Base-by-base conservation (phyloP, 2,329 filamentous ascomycete species). In the Aspergillus brasiliensis region DNA sequence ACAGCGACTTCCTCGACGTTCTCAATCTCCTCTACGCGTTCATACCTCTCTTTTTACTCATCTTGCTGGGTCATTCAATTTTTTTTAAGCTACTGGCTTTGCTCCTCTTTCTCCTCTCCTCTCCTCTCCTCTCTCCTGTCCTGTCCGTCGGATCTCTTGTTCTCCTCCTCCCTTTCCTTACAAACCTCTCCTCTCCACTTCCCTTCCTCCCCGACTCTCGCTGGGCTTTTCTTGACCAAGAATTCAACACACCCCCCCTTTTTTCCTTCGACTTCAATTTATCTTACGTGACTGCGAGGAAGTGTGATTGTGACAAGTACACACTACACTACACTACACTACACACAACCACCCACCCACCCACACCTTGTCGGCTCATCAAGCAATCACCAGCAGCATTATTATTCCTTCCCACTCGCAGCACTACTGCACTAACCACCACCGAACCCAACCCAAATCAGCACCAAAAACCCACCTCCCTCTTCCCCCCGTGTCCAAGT, bases 111-210 rank as follows among this genome's bases (percentile, higher is more conserved):
- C 56, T 51, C 59, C 34, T 49, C 37, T 58, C 55, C 55, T 66
- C 56, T 60, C 56, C 44, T 38, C 27, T 21, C 46, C 37, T 51
- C 46, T 49, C 56, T 51, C 59, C 37, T 48, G 28, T 58, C 55
- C 56, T 67, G 53, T 60, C 57, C 44, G 23, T 52, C 40, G 51
- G 37, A 53, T 56, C 51, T 37, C 23, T 53, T 11, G 31, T 59
- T 58, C 47, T 58, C 51, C 51, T 53, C 23, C 38, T 47, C 48
- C 44, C 54, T 58, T 54, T 19, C 58, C 51, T 49, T 58, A 54
- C 27, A 38, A 34, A 54, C 31, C 15, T 51, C 38, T 47, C 56
- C 38, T 25, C 44, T 40, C 37, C 38, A 46, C 38, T 47, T 51
- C 38, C 31, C 31, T 34, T 34, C 28, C 37, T 28, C 27, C 23